phyloP scores from a whole-genome alignment of 176 grass and related monocot genomes.

The Hyparrhenia diplandra region DNA sequence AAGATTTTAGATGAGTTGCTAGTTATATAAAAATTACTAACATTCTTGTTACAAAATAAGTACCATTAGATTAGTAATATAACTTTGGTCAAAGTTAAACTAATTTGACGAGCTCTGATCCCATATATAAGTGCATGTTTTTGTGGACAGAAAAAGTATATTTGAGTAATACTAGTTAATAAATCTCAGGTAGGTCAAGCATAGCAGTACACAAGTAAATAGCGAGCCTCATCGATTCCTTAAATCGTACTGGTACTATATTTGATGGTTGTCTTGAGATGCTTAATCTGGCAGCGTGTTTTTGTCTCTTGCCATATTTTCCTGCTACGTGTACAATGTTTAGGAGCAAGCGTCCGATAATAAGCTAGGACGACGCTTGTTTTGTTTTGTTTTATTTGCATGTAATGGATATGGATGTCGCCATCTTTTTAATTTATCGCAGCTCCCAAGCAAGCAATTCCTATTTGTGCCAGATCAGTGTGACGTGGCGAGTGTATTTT shows the following conservation, averaged over 20 bases:
- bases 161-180: neutral
- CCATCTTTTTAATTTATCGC: neutral
- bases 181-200: neutral
- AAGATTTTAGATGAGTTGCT: neutral
- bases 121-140: no score
- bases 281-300: neutral
- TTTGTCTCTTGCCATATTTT: constrained; percentile 29
- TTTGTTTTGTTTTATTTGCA: neutral
- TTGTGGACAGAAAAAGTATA: no score
- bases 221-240: constrained; percentile 9
- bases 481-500: neutral
- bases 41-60: no score
- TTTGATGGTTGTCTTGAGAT: neutral
- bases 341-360: neutral
- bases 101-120: no score
- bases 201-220: constrained; percentile 8
- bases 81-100: no score
- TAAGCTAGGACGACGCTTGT: neutral
- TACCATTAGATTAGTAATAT: no score
- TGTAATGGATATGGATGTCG: neutral
- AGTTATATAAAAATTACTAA: no score
- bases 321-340: constrained; percentile 5
- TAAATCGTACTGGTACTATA: constrained; percentile 16
- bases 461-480: neutral
- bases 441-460: neutral